These are phyloP conservation scores for Haberlea rhodopensis DNA, from an alignment of 257 asterid species.

Conservation along the genomic window DNA sequence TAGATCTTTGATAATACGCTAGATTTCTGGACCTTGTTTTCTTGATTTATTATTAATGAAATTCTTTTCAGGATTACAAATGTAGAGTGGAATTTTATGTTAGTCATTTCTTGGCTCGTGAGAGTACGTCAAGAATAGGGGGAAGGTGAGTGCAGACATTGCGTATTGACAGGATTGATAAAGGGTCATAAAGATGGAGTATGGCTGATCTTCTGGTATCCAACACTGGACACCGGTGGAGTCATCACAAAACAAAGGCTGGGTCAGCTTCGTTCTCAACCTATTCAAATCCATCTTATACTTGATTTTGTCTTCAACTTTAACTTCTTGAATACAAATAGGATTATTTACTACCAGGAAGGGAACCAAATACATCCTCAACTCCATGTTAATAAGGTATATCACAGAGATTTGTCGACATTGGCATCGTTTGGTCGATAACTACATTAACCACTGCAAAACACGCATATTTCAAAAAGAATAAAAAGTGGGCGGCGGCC, in stretches of 20 bases:
- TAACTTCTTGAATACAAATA: no score
- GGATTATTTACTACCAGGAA: no score
- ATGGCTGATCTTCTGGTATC: conserved; percentile 84
- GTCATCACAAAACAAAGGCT: no score
- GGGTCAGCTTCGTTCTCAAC: no score
- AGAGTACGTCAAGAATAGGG: conserved; percentile 77
- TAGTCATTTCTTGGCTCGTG: conserved; percentile 80
- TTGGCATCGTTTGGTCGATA: conserved; percentile 90
- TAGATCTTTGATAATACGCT: no score
- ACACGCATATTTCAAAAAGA: conserved; percentile 70
- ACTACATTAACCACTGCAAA: conserved; percentile 54
- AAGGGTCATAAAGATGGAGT: conserved; percentile 83
- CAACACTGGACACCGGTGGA: no score
- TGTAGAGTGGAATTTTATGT: conserved; percentile 84
- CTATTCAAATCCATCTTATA: no score
- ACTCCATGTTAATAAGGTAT: conserved; percentile 63
- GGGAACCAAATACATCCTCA: no score
- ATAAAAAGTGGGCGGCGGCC: no score
- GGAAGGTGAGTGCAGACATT: conserved; percentile 62
- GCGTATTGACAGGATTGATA: conserved; percentile 80
- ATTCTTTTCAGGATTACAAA: conserved; percentile 56
- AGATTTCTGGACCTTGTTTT: not conserved
- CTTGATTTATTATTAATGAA: not conserved
- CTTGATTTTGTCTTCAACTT: no score
- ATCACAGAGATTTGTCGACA: conserved; percentile 54